Percentiles rank a stretch among this genome's conserved stretches.
Evolutionary conservation across 2,329 filamentous ascomycete genomes (phyloP).

Genomic region (Colletotrichum truncatum): DNA sequence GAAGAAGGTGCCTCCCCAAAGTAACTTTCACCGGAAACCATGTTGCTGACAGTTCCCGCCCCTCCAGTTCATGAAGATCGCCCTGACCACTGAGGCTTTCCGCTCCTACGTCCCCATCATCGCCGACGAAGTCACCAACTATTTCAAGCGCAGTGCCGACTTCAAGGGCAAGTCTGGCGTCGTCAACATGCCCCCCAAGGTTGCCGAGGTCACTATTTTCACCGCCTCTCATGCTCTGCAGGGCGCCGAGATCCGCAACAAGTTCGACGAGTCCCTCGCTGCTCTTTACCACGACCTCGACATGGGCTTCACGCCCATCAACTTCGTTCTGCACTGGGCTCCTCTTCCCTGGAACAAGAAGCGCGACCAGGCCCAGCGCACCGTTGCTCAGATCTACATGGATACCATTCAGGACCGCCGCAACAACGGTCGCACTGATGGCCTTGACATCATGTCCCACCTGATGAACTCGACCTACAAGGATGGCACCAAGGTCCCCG

Average conservation of each 20-base stretch:
- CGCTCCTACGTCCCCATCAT: slow-evolving; percentile 82
- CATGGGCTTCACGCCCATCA: slow-evolving; percentile 88
- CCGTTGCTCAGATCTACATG: slow-evolving; percentile 83
- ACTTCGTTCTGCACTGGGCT: slow-evolving; percentile 90
- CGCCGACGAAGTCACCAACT: slow-evolving; percentile 76
- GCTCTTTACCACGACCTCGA: slow-evolving; percentile 88
- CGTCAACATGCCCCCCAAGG: slow-evolving; percentile 76
- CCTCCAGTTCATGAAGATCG: slow-evolving; percentile 79
- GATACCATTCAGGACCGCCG: slow-evolving; percentile 82
- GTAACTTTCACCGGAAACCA: background rate
- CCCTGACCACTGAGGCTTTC: slow-evolving; percentile 79
- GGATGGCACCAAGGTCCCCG: slow-evolving; percentile 79
- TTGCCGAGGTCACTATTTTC: slow-evolving; percentile 90
- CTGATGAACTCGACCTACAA: slow-evolving; percentile 89
- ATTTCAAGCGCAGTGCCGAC: slow-evolving; percentile 71
- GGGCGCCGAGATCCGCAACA: slow-evolving; percentile 82
- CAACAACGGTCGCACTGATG: slow-evolving; percentile 56
- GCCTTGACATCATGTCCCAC: slow-evolving; percentile 88
- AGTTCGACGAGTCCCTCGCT: slow-evolving; percentile 83
- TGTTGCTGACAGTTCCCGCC: slow-evolving; percentile 28
- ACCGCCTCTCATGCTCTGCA: slow-evolving; percentile 88
- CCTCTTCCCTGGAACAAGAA: slow-evolving; percentile 89
- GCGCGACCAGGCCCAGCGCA: slow-evolving; percentile 81
- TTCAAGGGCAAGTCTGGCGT: slow-evolving; percentile 76
- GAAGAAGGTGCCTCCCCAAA: slow-evolving; percentile 77